Percentiles rank a stretch among this genome's conserved stretches.
Conservation (phyloP, 352 stramenopile species). For the Phytophthora aleatoria region DNA sequence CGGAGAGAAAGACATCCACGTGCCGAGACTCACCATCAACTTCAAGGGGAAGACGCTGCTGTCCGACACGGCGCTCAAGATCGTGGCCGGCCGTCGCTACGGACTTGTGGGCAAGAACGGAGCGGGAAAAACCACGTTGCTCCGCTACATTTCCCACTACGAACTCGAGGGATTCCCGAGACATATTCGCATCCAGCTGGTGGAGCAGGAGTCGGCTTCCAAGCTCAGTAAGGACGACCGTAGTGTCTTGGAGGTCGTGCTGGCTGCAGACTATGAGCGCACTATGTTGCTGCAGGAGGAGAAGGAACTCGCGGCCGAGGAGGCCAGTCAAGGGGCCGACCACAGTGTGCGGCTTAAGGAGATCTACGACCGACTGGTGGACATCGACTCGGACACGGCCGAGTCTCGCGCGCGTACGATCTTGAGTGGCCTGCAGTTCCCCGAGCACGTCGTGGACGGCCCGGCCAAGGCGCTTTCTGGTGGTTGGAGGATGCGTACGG, state of each 20-base stretch:
- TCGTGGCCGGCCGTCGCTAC: constrained; percentile 85
- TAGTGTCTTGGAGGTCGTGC: constrained; percentile 94
- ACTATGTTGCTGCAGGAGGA: constrained; percentile 92
- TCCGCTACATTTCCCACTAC: constrained; percentile 96
- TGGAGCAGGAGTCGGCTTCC: constrained; percentile 94
- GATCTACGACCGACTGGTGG: constrained; percentile 87
- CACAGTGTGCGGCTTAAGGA: constrained; percentile 67
- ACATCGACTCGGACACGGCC: constrained; percentile 92
- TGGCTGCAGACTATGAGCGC: constrained; percentile 95
- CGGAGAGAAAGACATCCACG: constrained; percentile 88
- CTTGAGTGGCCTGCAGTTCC: constrained; percentile 94
- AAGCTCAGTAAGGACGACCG: constrained; percentile 80
- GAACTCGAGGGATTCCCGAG: constrained; percentile 96
- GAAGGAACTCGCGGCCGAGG: constrained; percentile 83
- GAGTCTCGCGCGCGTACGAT: constrained; percentile 92
- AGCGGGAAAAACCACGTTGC: constrained; percentile 94
- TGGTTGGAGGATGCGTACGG: constrained; percentile 95
- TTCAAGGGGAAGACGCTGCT: constrained; percentile 92
- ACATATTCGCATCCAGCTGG: constrained; percentile 95
- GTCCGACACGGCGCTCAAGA: constrained; percentile 85
- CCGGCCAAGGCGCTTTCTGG: constrained; percentile 92
- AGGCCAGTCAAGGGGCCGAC: constrained; percentile 37
- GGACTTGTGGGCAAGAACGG: constrained; percentile 94
- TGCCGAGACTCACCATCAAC: constrained; percentile 87
- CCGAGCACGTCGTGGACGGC: constrained; percentile 89